Evolutionary conservation across 108 stramenopile genomes (phyloP).

Genomic region (Cyclotella baltica): DNA sequence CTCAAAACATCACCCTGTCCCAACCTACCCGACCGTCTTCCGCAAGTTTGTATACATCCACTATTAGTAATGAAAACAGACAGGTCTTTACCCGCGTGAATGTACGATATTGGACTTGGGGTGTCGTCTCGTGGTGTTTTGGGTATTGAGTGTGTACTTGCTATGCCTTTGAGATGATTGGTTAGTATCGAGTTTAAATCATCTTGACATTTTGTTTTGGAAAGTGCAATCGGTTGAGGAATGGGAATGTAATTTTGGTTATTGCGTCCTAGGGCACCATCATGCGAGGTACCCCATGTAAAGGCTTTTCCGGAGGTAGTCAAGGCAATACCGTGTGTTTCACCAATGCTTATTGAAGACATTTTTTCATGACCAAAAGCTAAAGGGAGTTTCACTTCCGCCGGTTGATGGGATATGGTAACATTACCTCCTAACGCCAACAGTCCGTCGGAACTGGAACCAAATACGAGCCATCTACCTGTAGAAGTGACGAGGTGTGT

Average conservation of each 20-base stretch:
- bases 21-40: constrained; percentile 66
- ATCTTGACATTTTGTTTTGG: background rate
- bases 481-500: constrained; percentile 72
- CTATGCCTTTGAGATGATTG: constrained; percentile 22
- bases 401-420: constrained; percentile 44
- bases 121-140: constrained; percentile 14
- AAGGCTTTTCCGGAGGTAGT: constrained; percentile 56
- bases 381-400: constrained; percentile 55
- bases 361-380: constrained; percentile 33
- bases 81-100: constrained; percentile 72
- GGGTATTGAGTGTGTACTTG: constrained; percentile 4
- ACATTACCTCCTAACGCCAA: constrained; percentile 61
- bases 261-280: constrained; percentile 26
- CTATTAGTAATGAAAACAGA: constrained; percentile 57
- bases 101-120: constrained; percentile 28
- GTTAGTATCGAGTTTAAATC: constrained; percentile 51
- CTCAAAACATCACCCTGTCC: constrained; percentile 63
- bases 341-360: constrained; percentile 61
- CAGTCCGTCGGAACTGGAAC: constrained; percentile 74
- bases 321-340: constrained; percentile 64
- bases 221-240: constrained; percentile 20
- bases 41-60: constrained; percentile 71
- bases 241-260: background rate
- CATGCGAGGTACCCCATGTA: constrained; percentile 63
- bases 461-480: constrained; percentile 73